These are phyloP conservation scores for Leccinum broughii DNA, from an alignment of 768 basidiomycete genomes.

Conservation along the genomic window DNA sequence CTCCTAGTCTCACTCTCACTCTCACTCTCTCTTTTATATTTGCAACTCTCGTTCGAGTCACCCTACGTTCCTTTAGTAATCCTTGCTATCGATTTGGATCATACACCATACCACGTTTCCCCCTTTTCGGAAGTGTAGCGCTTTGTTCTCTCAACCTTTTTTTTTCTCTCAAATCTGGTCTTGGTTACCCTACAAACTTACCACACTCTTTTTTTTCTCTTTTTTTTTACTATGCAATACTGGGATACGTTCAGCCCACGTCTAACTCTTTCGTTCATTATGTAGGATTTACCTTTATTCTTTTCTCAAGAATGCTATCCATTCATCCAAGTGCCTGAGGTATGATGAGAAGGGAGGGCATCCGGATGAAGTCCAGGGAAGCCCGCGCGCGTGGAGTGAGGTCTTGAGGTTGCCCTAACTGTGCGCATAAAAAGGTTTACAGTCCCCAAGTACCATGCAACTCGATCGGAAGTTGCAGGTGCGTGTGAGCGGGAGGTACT, in stretches of 20 bases:
- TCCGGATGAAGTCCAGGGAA: too few species aligned
- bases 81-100: slow-evolving; percentile 22
- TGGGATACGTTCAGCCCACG: slow-evolving; percentile 26
- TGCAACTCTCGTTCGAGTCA: neutral
- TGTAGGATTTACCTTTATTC: slow-evolving; percentile 17
- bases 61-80: slow-evolving; percentile 34
- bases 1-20: neutral
- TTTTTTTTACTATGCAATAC: slow-evolving; percentile 4
- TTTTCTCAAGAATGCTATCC: slow-evolving; percentile 19
- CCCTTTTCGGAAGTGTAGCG: slow-evolving; percentile 25
- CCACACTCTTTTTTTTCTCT: slow-evolving; percentile 13
- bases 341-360: neutral
- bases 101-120: slow-evolving; percentile 16
- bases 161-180: neutral
- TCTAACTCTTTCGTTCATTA: slow-evolving; percentile 19
- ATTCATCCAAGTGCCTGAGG: neutral
- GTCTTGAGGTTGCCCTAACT: too few species aligned
- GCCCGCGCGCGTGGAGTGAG: too few species aligned
- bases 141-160: slow-evolving; percentile 10
- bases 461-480: too few species aligned
- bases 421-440: too few species aligned
- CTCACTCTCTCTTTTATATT: neutral
- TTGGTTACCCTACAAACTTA: slow-evolving; percentile 5
- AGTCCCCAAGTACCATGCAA: too few species aligned
- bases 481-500: too few species aligned